phyloP scores from a whole-genome alignment of 2,329 filamentous ascomycete genomes.

The Pseudogymnoascus sp. region DNA sequence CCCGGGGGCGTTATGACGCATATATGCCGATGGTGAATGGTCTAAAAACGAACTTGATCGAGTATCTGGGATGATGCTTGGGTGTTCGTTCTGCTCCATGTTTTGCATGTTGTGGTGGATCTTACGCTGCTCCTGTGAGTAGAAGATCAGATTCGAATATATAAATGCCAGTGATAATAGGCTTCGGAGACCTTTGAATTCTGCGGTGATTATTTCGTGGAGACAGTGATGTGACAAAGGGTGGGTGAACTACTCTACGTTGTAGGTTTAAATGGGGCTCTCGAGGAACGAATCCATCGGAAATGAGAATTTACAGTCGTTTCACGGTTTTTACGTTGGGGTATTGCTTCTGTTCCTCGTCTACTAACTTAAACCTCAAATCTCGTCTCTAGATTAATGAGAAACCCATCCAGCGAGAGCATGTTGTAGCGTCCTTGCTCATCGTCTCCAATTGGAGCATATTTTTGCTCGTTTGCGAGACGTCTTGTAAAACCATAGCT shows the following conservation, averaged over 20 bases:
- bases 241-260: background rate
- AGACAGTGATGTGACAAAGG: background rate
- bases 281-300: background rate
- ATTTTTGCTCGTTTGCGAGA: conserved; percentile 29
- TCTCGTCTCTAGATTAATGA: conserved; percentile 29
- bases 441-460: conserved; percentile 31
- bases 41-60: background rate
- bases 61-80: background rate
- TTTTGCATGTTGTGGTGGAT: background rate
- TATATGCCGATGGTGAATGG: background rate
- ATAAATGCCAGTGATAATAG: background rate
- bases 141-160: background rate
- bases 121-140: background rate
- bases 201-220: background rate
- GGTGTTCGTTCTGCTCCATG: background rate
- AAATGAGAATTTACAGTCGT: background rate
- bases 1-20: background rate
- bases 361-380: conserved; percentile 20
- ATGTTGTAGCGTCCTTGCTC: conserved; percentile 32
- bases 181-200: background rate
- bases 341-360: background rate
- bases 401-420: conserved; percentile 30
- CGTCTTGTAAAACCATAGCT: conserved; percentile 27
- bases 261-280: background rate
- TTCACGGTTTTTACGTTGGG: no score